A percentile compares a stretch with the other conserved stretches of the same genome.
Conservation (phyloP, 345 rosid species). For the Iberis pinnata region DNA sequence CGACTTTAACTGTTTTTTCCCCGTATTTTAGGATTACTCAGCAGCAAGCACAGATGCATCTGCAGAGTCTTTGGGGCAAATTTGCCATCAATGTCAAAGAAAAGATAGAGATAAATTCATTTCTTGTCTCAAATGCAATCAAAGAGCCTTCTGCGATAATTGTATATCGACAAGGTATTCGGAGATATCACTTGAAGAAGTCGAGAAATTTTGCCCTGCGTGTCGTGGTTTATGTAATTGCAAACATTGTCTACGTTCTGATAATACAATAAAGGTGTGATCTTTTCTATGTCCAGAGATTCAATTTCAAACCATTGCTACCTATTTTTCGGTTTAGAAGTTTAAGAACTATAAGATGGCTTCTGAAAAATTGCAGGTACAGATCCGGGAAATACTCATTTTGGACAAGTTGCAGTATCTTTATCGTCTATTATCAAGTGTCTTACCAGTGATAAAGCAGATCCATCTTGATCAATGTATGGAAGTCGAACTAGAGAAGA, state of each 20-base stretch:
- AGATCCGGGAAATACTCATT: conserved; percentile 69
- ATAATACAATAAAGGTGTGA: conserved; percentile 74
- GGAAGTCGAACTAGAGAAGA: conserved; percentile 84
- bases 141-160: conserved; percentile 76
- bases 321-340: neutral
- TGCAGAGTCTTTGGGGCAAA: conserved; percentile 60
- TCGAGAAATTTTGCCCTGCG: conserved; percentile 84
- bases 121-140: conserved; percentile 76
- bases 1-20: conserved; percentile 6
- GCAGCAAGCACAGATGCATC: conserved; percentile 58
- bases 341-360: conserved; percentile 11
- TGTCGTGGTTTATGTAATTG: conserved; percentile 92
- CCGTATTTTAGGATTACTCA: conserved; percentile 59
- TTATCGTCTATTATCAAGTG: conserved; percentile 64
- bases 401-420: conserved; percentile 83
- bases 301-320: conserved; percentile 8
- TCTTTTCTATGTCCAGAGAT: conserved; percentile 13
- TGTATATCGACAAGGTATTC: conserved; percentile 77
- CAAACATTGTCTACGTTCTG: conserved; percentile 75
- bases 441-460: conserved; percentile 82
- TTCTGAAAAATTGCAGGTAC: conserved; percentile 44
- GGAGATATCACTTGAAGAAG: conserved; percentile 58
- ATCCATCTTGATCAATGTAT: conserved; percentile 77
- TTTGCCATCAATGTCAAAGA: conserved; percentile 79
- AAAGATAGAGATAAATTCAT: conserved; percentile 53